Conservation (phyloP, 768 basidiomycete species). For the Crassisporium funariophilum region DNA sequence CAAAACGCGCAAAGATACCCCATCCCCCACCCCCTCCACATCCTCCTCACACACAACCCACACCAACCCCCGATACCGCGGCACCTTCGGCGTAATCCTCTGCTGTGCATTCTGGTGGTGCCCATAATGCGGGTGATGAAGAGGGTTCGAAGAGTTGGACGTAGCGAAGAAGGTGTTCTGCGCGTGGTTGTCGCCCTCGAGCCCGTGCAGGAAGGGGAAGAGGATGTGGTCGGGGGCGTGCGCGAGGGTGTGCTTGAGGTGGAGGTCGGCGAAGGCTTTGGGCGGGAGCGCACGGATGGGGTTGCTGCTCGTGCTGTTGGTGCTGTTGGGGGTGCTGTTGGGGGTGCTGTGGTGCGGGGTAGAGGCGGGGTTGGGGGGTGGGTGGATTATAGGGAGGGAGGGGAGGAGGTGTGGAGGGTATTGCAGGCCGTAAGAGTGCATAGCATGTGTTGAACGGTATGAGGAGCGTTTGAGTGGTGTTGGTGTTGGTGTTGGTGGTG, state of each 20-base stretch:
- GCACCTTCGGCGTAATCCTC: constrained; percentile 32
- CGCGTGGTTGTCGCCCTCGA: constrained; percentile 77
- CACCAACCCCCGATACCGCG: constrained; percentile 70
- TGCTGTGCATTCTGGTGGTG: constrained; percentile 4
- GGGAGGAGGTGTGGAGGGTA: too few species aligned
- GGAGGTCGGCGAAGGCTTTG: constrained; percentile 58
- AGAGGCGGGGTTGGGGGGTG: too few species aligned
- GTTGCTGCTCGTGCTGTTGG: too few species aligned
- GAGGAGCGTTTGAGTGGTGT: not conserved
- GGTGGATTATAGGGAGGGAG: too few species aligned
- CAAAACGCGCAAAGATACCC: constrained; percentile 36
- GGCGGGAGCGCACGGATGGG: constrained; percentile 38
- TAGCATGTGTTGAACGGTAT: too few species aligned
- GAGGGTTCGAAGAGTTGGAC: constrained; percentile 19
- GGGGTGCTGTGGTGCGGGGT: too few species aligned
- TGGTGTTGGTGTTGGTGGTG: not conserved
- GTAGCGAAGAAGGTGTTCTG: constrained; percentile 82
- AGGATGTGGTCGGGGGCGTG: constrained; percentile 81
- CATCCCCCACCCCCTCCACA: constrained; percentile 37
- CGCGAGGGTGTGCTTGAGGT: constrained; percentile 60
- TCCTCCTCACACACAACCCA: constrained; percentile 85
- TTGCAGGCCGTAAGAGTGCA: too few species aligned
- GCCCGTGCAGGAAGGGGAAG: constrained; percentile 88
- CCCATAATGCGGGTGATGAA: constrained; percentile 13
- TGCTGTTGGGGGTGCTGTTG: too few species aligned